Evolutionary conservation across 495 filamentous ascomycete species (phyloP), one percentile per base, ranked within the genome.

Genomic region (Aspergillus leporis): DNA sequence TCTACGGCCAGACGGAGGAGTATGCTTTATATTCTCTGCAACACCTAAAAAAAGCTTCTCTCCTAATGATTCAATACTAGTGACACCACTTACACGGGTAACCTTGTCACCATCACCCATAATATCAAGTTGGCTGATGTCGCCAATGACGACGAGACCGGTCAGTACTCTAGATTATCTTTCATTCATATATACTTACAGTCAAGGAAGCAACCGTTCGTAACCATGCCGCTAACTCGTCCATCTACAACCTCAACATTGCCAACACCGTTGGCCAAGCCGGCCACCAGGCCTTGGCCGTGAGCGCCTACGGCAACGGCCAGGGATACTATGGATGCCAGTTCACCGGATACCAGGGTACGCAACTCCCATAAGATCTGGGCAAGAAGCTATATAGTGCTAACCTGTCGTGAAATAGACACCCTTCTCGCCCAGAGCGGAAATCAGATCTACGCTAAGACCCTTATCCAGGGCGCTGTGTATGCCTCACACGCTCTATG

Each of bases 1-100:
- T 89, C 64, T 81, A 88, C 65, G 87, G 87, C 9, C 78, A 79
- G 57, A 89, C 87, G 4, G 69, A 76, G n/a, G 78, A 87, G 69
- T 69, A 45, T 9, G 66, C 64, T 45, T 4, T 45, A 14, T 22
- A 6, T n/a, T 22, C 25, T 2, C 25, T n/a, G 3, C n/a, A 51
- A n/a, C 1, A 0, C 2, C 8, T 23, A 31, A 16, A 9, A 18
- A 18, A 32, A 7, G 2, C 38, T 18, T 2, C 4, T 18, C 12
- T 12, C 3, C 50, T 52, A 34, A 52, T 28, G 6, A 18, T 45
- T 47, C 16, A 21, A 36, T 40, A 2, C 9, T 46, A 71, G 66
- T 67, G 81, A 77, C 8, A 60, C 73, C 47, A 69, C 72, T 47
- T 89, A 88, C 66, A 51, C 73, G 0, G 65, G 70, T 56, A 89